Conservation (phyloP, 2,329 filamentous ascomycete species). For the Penicillium sp. region DNA sequence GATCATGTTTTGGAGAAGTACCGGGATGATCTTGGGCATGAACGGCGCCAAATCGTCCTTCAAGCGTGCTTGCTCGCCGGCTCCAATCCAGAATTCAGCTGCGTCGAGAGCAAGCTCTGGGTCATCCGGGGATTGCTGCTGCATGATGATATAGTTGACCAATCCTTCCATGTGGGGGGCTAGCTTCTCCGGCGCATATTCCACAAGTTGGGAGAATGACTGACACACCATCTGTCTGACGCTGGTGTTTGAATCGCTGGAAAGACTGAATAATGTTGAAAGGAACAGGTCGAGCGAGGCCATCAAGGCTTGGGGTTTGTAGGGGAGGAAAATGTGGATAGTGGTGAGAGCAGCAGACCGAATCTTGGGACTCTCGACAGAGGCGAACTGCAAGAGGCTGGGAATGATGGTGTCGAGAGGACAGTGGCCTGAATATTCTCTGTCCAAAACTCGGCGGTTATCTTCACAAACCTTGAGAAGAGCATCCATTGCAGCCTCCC, state of each 20-base stretch:
- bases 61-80: slow-evolving; percentile 82
- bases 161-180: slow-evolving; percentile 83
- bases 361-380: slow-evolving; percentile 73
- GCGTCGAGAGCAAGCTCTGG: slow-evolving; percentile 91
- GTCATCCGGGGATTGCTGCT: slow-evolving; percentile 80
- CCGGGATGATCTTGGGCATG: slow-evolving; percentile 81
- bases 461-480: slow-evolving; percentile 96
- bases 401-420: slow-evolving; percentile 87
- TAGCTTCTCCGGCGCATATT: slow-evolving; percentile 86
- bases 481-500: slow-evolving; percentile 92
- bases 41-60: slow-evolving; percentile 76
- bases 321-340: slow-evolving; percentile 89
- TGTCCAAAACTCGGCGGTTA: slow-evolving; percentile 81
- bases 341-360: slow-evolving; percentile 76
- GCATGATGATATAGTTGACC: slow-evolving; percentile 88
- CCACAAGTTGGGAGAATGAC: slow-evolving; percentile 87
- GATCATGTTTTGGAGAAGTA: slow-evolving; percentile 91
- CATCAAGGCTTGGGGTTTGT: slow-evolving; percentile 79
- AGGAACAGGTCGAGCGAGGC: slow-evolving; percentile 79
- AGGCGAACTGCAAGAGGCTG: slow-evolving; percentile 84
- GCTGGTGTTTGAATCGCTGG: slow-evolving; percentile 74
- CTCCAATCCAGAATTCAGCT: slow-evolving; percentile 94
- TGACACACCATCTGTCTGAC: slow-evolving; percentile 92
- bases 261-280: slow-evolving; percentile 77
- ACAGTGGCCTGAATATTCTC: slow-evolving; percentile 83